Evolutionary conservation across 2,329 filamentous ascomycete species (phyloP), one percentile per base, ranked within the genome.

Genomic region (Colletotrichum higginsianum): DNA sequence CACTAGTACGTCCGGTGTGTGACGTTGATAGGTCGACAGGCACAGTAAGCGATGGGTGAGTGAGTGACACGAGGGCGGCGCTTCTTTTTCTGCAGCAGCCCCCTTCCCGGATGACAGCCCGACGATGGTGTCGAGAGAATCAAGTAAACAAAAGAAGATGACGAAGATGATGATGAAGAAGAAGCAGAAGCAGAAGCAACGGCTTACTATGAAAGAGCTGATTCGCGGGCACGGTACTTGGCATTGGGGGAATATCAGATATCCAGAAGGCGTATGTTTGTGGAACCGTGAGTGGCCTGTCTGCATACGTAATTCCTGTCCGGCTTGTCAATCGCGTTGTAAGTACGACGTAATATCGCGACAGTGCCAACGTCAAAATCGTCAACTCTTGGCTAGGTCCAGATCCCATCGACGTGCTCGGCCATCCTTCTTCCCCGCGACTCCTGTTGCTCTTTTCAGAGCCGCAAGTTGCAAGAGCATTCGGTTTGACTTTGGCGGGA

Each of bases 21-120:
- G 30, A 21, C 30, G 11, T 13, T 71, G 64, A 68, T 60, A 63
- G 63, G 57, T 52, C 57, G 52, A 68, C 50, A 13, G 44, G 9
- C 55, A 46, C n/a, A 38, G 23, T 35, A 26, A 26, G 49, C 57
- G 44, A 58, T 38, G 42, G 23, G 11, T 40, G 26, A 18, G 49
- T 1, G 26, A 21, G 52, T 47, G 57, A 47, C 46, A 58, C 44
- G n/a, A 49, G 40, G 46, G 40, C 49, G 40, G 30, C 42, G 42
- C 21, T 18, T 23, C 18, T 18, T 23, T 23, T 30, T 26, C 21
- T 44, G 46, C 52, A n/a, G 15, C 23, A 49, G 30, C 9, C 46
- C 16, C 16, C 6, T 35, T 38, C 26, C 18, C 23, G 26, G 42
- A 18, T 21, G 21, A n/a, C 18, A 47, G 44, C 16, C 26, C 44